Evolutionary conservation across 1,139 yeast genomes (phyloP).

Genomic region (Protomyces inouyei): DNA sequence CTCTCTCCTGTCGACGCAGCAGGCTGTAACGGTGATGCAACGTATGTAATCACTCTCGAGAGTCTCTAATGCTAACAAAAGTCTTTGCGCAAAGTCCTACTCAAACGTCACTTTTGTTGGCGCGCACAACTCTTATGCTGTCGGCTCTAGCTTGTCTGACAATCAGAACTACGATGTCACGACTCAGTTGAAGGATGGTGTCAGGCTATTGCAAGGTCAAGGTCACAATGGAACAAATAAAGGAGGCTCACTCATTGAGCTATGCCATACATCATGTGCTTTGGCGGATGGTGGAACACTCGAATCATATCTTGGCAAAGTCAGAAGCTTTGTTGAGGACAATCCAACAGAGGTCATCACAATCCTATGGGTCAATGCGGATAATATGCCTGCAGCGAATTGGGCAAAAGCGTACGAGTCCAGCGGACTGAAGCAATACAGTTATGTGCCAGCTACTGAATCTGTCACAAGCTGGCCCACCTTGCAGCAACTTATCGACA

Average conservation of each 20-base stretch:
- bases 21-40: background rate
- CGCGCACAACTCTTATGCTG: slow-evolving; percentile 26
- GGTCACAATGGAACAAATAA: slow-evolving; percentile 14
- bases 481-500: slow-evolving; percentile 5
- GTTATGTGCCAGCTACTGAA: slow-evolving; percentile 11
- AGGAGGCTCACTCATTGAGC: slow-evolving; percentile 1
- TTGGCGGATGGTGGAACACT: slow-evolving; percentile 26
- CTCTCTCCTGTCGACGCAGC: background rate
- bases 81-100: slow-evolving; percentile 12
- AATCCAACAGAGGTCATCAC: slow-evolving; percentile 23
- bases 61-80: background rate
- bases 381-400: slow-evolving; percentile 6
- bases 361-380: slow-evolving; percentile 25
- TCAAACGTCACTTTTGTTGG: slow-evolving; percentile 25
- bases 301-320: slow-evolving; percentile 19
- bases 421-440: slow-evolving; percentile 1
- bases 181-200: slow-evolving; percentile 21
- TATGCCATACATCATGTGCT: slow-evolving; percentile 25
- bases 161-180: slow-evolving; percentile 20
- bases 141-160: slow-evolving; percentile 6
- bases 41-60: background rate
- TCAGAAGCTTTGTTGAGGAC: slow-evolving; percentile 10
- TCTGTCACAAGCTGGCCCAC: slow-evolving; percentile 18
- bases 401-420: slow-evolving; percentile 23
- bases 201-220: slow-evolving; percentile 21